A percentile compares a stretch with the other conserved stretches of the same genome.
These are phyloP conservation scores for Aspergillus thermomutatus DNA, from an alignment of 2,329 filamentous ascomycete species.

Conservation along the genomic window DNA sequence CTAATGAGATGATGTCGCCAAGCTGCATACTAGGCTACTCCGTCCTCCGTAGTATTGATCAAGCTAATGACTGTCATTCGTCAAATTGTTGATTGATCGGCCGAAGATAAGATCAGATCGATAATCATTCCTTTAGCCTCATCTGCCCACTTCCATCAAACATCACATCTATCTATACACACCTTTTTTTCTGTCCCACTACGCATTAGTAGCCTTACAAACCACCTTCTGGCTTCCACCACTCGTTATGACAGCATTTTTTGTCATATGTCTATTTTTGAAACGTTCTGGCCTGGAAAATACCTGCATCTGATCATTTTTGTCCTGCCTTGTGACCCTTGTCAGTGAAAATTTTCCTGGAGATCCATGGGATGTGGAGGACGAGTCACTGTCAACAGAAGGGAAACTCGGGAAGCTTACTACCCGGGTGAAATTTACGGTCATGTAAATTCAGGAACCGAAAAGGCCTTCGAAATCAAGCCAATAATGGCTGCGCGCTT, in stretches of 20 bases:
- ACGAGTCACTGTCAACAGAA: background rate
- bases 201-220: background rate
- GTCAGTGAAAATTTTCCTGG: background rate
- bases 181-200: background rate
- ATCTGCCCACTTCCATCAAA: background rate
- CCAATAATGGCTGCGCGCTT: background rate
- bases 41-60: background rate
- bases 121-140: background rate
- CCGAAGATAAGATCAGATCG: slow-evolving; percentile 5
- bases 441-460: background rate
- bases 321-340: background rate
- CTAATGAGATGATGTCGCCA: background rate
- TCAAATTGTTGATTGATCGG: background rate
- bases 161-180: background rate
- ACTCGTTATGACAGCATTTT: background rate
- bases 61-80: background rate
- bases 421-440: background rate
- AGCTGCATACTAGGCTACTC: background rate
- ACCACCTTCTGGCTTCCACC: background rate
- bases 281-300: background rate
- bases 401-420: background rate
- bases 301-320: background rate
- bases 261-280: background rate
- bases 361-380: background rate
- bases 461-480: background rate